These are phyloP conservation scores for Aspergillus sp. DNA, from an alignment of 2,329 filamentous ascomycete species.

Conservation along the genomic window DNA sequence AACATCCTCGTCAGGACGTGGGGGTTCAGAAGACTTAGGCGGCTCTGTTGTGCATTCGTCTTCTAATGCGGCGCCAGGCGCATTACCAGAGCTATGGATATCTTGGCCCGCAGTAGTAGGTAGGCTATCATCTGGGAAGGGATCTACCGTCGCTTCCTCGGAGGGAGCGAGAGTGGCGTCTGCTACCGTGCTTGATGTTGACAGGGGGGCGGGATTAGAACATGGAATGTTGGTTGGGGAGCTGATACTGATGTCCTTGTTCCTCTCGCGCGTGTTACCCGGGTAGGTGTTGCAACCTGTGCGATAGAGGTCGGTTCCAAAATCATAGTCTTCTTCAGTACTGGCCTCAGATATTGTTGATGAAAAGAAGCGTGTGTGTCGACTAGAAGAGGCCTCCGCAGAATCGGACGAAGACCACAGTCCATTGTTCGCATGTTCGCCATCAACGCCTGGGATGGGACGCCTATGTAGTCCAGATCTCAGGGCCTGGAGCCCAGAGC, in stretches of 20 bases:
- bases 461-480: constrained; percentile 28
- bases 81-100: background rate
- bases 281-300: constrained; percentile 19
- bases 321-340: constrained; percentile 30
- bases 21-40: too few relatives aligned
- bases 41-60: background rate
- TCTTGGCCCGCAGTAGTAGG: background rate
- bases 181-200: background rate
- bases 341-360: constrained; percentile 28
- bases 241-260: constrained; percentile 7
- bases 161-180: background rate
- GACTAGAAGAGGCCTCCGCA: constrained; percentile 20
- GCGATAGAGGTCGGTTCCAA: constrained; percentile 29
- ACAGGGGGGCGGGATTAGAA: background rate
- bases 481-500: constrained; percentile 32
- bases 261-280: constrained; percentile 4
- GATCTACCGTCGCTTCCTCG: background rate
- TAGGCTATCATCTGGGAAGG: background rate
- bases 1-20: background rate
- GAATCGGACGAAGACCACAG: constrained; percentile 20
- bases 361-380: constrained; percentile 15
- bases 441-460: constrained; percentile 3
- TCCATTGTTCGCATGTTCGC: background rate
- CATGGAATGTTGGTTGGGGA: constrained; percentile 6
- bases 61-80: background rate